Percentiles rank a stretch among this genome's conserved stretches.
These are phyloP conservation scores for Plasmodium coatneyi DNA, from an alignment of 169 alveolate species.

Conservation along the genomic window DNA sequence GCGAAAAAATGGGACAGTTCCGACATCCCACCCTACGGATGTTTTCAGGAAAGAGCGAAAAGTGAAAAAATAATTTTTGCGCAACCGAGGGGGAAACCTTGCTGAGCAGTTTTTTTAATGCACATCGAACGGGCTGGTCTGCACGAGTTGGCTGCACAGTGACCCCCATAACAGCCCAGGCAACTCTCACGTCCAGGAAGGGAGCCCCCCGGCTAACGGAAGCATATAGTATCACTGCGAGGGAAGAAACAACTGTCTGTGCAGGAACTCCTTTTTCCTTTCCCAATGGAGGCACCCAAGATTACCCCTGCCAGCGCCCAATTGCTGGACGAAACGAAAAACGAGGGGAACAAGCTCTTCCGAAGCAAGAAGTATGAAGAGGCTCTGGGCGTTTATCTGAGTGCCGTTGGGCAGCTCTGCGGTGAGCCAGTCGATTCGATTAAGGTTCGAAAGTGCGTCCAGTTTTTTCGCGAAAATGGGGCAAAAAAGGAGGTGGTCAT, in stretches of 20 bases:
- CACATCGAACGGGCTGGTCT: neutral
- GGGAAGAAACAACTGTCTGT: neutral
- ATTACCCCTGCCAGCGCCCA: neutral
- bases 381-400: conserved; percentile 18
- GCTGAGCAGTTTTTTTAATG: neutral
- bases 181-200: neutral
- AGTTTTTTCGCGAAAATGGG: neutral
- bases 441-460: conserved; percentile 5
- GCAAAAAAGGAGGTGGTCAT: neutral
- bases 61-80: neutral
- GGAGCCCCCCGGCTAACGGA: neutral
- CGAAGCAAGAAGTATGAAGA: conserved; percentile 41
- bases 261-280: neutral
- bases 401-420: conserved; percentile 14
- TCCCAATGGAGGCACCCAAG: neutral
- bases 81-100: neutral
- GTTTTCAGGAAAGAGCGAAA: neutral
- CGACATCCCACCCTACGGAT: neutral
- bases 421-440: neutral
- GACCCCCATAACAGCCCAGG: neutral
- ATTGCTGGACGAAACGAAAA: conserved; percentile 45
- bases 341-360: conserved; percentile 41
- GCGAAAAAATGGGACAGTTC: neutral
- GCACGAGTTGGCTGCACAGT: neutral
- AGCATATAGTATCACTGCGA: neutral